Evolutionary conservation across 202 grass and related monocot species (phyloP), one percentile per base, ranked within the genome.

Genomic region (Hordeum pubiflorum): DNA sequence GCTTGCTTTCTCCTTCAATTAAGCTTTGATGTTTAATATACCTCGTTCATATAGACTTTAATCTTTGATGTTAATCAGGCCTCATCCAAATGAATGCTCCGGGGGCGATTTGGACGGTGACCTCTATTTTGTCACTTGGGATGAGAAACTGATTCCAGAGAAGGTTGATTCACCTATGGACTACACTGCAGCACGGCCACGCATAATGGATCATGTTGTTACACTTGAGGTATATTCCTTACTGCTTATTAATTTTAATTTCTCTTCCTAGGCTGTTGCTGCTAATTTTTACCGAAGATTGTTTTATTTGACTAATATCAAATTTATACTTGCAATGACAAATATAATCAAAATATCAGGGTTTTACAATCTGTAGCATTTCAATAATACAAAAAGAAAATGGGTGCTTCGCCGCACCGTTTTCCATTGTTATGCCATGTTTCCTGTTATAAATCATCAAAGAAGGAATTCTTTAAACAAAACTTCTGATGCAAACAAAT

Each of bases 31-130:
- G 68, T 27, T 71, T 46, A 71, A 27, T 71, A 71, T 22, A 13
- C 39, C 67, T 71, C 24, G 39, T 46, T 3, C 67, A 71, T 26
- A 43, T 71, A 71, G 41, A 78, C 31, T 77, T 46, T 57, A 64
- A 33, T 85, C 37, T 69, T 67, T 18, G 22, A 64, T 57, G 76
- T 76, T 86, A 26, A 82, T 76, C 77, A 98, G 96, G 82, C 96
- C 96, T 61, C 92, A 98, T 90, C 96, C 96, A 46, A 95, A 91
- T 68, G 96, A 98, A 84, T 98, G 96, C 76, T 98, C 96, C 0
- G 96, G 96, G 29, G 96, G 92, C 10, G 96, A 98, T 93, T 81
- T 98, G 80, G 96, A 98, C 72, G 96, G 96, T 10, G 96, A 98
- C 52, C 80, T 95, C 70, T 98, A 91, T 86, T 98, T 95, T 85